Evolutionary conservation across 2,329 filamentous ascomycete genomes (phyloP).

Genomic region (Chaetomium globosum): DNA sequence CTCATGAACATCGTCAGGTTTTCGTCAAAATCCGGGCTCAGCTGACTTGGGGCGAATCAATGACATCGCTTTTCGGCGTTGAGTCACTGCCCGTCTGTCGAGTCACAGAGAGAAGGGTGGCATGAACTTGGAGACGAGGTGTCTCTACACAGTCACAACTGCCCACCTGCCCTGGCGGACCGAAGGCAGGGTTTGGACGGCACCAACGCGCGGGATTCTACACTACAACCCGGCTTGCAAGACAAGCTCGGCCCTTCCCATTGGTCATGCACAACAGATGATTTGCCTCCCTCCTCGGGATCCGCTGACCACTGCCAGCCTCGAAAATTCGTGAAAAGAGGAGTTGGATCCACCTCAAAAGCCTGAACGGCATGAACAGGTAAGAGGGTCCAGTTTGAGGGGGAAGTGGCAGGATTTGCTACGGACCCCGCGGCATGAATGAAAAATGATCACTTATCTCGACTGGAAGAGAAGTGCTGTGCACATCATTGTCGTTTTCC

Average conservation of each 20-base stretch:
- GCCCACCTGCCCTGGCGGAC: not conserved
- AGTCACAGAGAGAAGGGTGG: not conserved
- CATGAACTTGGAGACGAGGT: not conserved
- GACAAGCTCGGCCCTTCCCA: not conserved
- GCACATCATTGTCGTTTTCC: too few species aligned
- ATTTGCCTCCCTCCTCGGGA: constrained; percentile 8
- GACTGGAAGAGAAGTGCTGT: too few species aligned
- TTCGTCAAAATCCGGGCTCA: not conserved
- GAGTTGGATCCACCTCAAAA: constrained; percentile 14
- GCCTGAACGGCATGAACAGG: not conserved
- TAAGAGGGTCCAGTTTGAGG: not conserved
- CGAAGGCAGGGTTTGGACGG: not conserved
- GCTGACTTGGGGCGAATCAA: not conserved
- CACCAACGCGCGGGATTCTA: not conserved
- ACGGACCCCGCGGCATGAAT: not conserved
- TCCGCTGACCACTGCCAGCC: constrained; percentile 2
- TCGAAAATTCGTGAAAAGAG: constrained; percentile 14
- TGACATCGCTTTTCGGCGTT: not conserved
- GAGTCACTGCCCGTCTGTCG: constrained; percentile 20
- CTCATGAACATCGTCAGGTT: not conserved
- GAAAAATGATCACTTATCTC: too few species aligned
- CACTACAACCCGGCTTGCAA: not conserved
- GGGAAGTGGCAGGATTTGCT: not conserved
- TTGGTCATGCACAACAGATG: not conserved
- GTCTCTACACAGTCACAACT: not conserved